phyloP scores from a whole-genome alignment of 2,329 filamentous ascomycete species.

The Pseudocercospora eumusae region DNA sequence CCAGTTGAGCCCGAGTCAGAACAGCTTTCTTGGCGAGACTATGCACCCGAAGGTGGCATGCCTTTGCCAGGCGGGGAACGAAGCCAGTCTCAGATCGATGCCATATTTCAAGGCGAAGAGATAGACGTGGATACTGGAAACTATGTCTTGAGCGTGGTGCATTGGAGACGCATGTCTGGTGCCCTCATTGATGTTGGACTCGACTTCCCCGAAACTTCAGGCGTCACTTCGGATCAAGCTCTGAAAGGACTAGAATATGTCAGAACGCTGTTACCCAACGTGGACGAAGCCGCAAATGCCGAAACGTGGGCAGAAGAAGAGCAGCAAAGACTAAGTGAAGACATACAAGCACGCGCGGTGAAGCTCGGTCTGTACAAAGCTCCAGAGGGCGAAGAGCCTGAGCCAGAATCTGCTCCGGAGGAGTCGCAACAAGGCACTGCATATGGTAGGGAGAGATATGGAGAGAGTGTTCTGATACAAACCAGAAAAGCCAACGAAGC shows the following conservation, averaged over 20 bases:
- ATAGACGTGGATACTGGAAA: conserved; percentile 40
- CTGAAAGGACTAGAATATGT: conserved; percentile 40
- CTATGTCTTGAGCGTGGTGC: conserved; percentile 41
- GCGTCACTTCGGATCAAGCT: conserved; percentile 34
- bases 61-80: conserved; percentile 39
- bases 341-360: conserved; percentile 37
- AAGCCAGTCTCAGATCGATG: conserved; percentile 32
- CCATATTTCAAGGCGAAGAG: conserved; percentile 37
- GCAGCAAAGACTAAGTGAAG: conserved; percentile 33
- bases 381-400: conserved; percentile 22
- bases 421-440: conserved; percentile 33
- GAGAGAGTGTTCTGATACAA: conserved; percentile 35
- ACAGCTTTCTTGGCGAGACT: conserved; percentile 42
- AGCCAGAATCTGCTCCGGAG: conserved; percentile 15
- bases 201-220: conserved; percentile 34
- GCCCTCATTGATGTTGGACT: conserved; percentile 42
- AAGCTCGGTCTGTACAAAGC: conserved; percentile 41
- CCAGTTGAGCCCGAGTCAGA: conserved; percentile 16
- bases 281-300: conserved; percentile 41
- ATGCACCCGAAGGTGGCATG: conserved; percentile 42
- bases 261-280: conserved; percentile 34
- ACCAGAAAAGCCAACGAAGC: conserved; percentile 37
- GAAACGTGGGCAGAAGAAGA: conserved; percentile 41
- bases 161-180: conserved; percentile 42
- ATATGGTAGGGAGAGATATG: conserved; percentile 33